These are phyloP conservation scores for Nyctanthes arbortristis DNA, from an alignment of 257 asterid species.

Conservation along the genomic window DNA sequence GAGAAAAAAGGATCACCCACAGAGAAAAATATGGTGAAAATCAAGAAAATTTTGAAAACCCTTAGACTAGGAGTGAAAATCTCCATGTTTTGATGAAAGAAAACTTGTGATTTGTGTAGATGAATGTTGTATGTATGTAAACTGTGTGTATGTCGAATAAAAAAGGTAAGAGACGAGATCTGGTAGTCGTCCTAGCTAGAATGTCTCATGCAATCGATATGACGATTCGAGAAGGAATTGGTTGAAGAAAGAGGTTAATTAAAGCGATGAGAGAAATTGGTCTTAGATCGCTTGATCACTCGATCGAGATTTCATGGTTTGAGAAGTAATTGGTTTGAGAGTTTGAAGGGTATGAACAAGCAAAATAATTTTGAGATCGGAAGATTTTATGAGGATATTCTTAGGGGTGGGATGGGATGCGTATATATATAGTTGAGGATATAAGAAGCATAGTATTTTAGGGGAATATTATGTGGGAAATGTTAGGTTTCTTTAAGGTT, in stretches of 20 bases:
- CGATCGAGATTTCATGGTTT: no score
- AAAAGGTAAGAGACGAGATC: no score
- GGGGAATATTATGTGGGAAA: background rate
- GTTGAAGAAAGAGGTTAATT: no score
- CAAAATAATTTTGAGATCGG: background rate
- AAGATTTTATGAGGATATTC: no score
- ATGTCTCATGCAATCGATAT: no score
- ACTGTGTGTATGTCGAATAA: background rate
- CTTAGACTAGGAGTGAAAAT: background rate
- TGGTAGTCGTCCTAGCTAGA: no score
- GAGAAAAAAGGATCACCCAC: background rate
- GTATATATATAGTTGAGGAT: background rate
- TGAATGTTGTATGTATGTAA: background rate
- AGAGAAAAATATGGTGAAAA: slow-evolving; percentile 1
- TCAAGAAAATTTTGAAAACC: background rate
- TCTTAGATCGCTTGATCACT: no score
- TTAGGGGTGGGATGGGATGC: no score
- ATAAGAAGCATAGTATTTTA: background rate
- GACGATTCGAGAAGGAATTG: no score
- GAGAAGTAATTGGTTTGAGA: no score
- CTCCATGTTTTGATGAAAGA: background rate
- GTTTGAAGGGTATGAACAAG: background rate
- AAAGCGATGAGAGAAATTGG: no score
- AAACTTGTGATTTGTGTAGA: background rate
- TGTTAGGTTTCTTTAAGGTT: background rate